Base-by-base conservation (phyloP, 202 grass and related monocot genomes). In the Dendrocalamus latiflorus region DNA sequence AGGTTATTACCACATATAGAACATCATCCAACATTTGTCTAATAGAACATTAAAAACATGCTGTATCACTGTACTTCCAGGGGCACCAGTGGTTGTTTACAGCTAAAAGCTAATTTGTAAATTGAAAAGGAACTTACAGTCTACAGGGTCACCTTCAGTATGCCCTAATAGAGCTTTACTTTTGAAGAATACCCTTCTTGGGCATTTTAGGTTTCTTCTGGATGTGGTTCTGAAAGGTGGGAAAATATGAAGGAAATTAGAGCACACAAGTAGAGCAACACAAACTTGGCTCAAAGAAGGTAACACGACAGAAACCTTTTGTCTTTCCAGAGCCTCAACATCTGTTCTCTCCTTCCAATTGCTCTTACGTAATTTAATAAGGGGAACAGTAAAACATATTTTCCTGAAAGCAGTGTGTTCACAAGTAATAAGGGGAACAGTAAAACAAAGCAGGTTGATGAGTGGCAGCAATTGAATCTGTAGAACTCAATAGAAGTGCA, bases 311-410 rank as follows among this genome's bases (percentile, higher is more conserved):
- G 15, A 44, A 63, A 94, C 95, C 90, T 93, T 98, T 83, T 98
- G 91, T 74, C 93, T 93, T 87, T 92, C 41, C 60, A 98, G 71
- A 86, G 93, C 96, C 25, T 95, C 96, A 66, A 83, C 89, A 86
- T 98, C 96, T 34, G 96, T 98, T 71, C 96, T 90, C 86, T 98
- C 96, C 81, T 90, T 98, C 96, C 96, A 98, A 75, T 86, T 98
- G 83, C 96, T 98, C 80, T 98, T 98, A 24, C 96, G 93, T 74
- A 98, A 87, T 78, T 98, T 98, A 85, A 98, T 98, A 75, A 91
- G 96, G 17, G n/a, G n/a, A n/a, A n/a, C n/a, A n/a, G n/a, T n/a
- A n/a, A n/a, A 53, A 95, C 93, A 86, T 98, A 98, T 83, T 98
- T 98, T 57, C 96, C 95, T 98, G 65, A 72, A 89, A 80, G 30